Evolutionary conservation across 768 basidiomycete species (phyloP).

Genomic region (Asterophora lycoperdoides): DNA sequence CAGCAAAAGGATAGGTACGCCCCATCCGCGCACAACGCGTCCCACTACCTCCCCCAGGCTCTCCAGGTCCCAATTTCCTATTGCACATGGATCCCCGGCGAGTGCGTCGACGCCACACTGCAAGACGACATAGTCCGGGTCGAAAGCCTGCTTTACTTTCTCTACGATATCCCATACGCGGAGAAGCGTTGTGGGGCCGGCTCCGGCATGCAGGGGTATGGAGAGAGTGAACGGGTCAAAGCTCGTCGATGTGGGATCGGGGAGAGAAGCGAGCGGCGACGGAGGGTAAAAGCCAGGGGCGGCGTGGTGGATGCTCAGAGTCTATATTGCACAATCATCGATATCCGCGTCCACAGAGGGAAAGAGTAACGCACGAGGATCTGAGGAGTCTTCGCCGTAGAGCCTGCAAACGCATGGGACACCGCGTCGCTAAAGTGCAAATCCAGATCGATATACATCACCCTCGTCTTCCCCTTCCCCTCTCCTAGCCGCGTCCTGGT

Average conservation of each 20-base stretch:
- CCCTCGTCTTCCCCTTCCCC: slow-evolving; percentile 41
- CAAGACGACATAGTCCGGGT: slow-evolving; percentile 74
- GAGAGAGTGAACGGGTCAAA: slow-evolving; percentile 73
- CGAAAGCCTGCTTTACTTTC: slow-evolving; percentile 51
- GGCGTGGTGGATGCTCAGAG: slow-evolving; percentile 81
- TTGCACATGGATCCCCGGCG: slow-evolving; percentile 75
- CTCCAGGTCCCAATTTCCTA: slow-evolving; percentile 68
- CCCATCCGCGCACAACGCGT: slow-evolving; percentile 4
- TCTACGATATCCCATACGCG: slow-evolving; percentile 66
- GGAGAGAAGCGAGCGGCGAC: slow-evolving; percentile 47
- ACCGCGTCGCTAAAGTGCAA: slow-evolving; percentile 91
- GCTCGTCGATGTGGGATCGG: slow-evolving; percentile 27
- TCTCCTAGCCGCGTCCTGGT: slow-evolving; percentile 4
- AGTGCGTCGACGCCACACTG: slow-evolving; percentile 89
- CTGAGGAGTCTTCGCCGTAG: slow-evolving; percentile 35
- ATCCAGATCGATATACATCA: slow-evolving; percentile 92
- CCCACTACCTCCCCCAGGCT: slow-evolving; percentile 64
- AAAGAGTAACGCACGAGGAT: slow-evolving; percentile 37
- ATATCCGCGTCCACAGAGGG: neutral
- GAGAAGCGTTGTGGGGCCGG: slow-evolving; percentile 57
- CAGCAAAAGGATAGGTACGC: slow-evolving; percentile 42
- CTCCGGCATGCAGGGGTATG: slow-evolving; percentile 71
- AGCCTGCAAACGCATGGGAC: slow-evolving; percentile 61
- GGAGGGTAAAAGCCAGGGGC: slow-evolving; percentile 82
- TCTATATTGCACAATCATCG: slow-evolving; percentile 34